Evolutionary conservation across 2,329 filamentous ascomycete species (phyloP), one percentile per base, ranked within the genome.

Genomic region (Claviceps sp.): DNA sequence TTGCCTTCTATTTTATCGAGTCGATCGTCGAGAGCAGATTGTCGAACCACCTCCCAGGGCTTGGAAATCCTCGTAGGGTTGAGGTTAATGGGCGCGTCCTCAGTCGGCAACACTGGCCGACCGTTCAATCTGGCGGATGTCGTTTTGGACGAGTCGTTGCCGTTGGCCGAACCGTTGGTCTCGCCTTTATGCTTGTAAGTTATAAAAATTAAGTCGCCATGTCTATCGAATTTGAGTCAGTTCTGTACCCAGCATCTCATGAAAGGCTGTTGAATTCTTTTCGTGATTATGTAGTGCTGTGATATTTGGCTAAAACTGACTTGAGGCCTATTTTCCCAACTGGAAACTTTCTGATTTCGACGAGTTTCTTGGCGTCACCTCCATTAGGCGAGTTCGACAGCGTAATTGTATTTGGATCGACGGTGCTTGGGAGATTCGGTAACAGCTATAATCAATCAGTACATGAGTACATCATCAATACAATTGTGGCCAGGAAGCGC

Each of bases 121-220:
- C 88, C 88, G 66, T 87, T 90, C n/a, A 94, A 77, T 51, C 85
- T 78, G 61, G 84, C 85, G 16, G 81, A 71, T 8, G 78, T 77
- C 8, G 69, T 58, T 2, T 60, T 51, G 57, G 62, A 55, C 54
- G 68, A 52, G 56, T 72, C 63, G 58, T 59, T 46, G 59, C 66
- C 68, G 57, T 71, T 70, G 20, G 67, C 58, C 40, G 61, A 56
- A 42, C 56, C 62, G 50, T 64, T 63, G 42, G 62, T 61, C 23
- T 61, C 50, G 47, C 76, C 77, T 57, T 71, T 66, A 60, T 86
- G 78, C 59, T 83, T 71, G 69, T 94, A 98, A 57, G 79, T 82
- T 58, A 97, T 73, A 68, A 89, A 98, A 57, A 98, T 80, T 63
- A 95, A 81, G 63, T 95, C 89, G 56, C 93, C 93, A 65, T 98